Evolutionary conservation across 2,329 filamentous ascomycete species (phyloP).

Genomic region (Beauveria varroae): DNA sequence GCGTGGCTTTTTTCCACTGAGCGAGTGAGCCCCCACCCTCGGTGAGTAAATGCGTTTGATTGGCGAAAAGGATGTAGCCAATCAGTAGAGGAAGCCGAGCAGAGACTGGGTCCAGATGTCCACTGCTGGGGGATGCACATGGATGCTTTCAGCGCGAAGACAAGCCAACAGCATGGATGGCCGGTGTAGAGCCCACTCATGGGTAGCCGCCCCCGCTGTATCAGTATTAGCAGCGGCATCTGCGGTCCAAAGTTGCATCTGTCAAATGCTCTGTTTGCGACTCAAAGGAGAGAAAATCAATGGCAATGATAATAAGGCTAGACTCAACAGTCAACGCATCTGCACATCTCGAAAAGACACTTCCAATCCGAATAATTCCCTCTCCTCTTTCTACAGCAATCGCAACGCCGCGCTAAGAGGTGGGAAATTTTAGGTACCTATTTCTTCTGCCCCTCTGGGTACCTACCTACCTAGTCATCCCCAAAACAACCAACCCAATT

Average conservation of each 20-base stretch:
- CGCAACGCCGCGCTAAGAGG: not conserved
- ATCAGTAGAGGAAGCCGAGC: constrained; percentile 5
- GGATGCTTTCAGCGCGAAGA: constrained; percentile 3
- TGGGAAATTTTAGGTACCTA: not conserved
- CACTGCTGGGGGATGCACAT: not conserved
- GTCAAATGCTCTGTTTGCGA: constrained; percentile 5
- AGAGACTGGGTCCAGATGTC: not conserved
- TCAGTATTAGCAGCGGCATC: not conserved
- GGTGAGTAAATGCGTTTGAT: not conserved
- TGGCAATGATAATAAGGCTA: not conserved
- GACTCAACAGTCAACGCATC: not conserved
- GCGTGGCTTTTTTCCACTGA: not conserved
- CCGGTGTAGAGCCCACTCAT: too few species aligned
- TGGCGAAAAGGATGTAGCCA: constrained; percentile 9
- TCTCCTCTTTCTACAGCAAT: not conserved
- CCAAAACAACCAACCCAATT: not conserved
- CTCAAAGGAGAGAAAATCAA: not conserved
- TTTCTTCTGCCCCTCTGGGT: not conserved
- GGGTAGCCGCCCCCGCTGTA: not conserved
- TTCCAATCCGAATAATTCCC: not conserved
- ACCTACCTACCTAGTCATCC: not conserved
- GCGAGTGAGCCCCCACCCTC: not conserved
- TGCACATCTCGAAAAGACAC: constrained; percentile 4
- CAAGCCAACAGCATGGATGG: not conserved
- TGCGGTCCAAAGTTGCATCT: not conserved